These are phyloP conservation scores for Kentomonas sorsogonicus DNA, from an alignment of 208 protist genomes.

Conservation along the genomic window DNA sequence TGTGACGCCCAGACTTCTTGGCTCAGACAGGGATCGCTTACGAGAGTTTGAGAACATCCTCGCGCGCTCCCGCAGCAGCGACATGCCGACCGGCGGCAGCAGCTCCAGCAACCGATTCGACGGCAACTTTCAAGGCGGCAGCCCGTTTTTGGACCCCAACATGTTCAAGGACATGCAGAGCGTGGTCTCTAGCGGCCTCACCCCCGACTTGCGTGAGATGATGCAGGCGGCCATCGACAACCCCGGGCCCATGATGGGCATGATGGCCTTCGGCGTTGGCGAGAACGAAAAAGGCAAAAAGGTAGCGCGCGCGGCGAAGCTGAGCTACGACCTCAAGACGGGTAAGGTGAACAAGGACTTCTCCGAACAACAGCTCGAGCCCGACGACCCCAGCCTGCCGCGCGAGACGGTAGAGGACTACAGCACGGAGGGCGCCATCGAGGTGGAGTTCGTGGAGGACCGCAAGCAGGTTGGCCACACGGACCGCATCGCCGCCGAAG, in stretches of 20 bases:
- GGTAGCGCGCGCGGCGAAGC: constrained; percentile 71
- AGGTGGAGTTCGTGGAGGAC: constrained; percentile 83
- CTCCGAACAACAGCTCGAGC: constrained; percentile 80
- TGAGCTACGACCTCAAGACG: constrained; percentile 72
- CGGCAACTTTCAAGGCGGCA: constrained; percentile 60
- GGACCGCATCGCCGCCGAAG: constrained; percentile 29
- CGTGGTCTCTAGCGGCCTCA: constrained; percentile 54
- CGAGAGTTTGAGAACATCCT: constrained; percentile 61
- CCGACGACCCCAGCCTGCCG: constrained; percentile 72
- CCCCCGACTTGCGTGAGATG: constrained; percentile 80
- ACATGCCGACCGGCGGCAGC: constrained; percentile 3
- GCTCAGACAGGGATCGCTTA: constrained; percentile 30
- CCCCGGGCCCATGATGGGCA: constrained; percentile 57
- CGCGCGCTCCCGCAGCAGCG: constrained; percentile 4
- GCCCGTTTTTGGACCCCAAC: constrained; percentile 46
- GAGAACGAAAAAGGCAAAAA: constrained; percentile 90
- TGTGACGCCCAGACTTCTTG: constrained; percentile 5
- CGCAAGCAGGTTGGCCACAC: constrained; percentile 10
- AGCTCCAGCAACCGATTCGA: constrained; percentile 51
- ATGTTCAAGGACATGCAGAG: constrained; percentile 65
- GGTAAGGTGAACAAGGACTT: constrained; percentile 85
- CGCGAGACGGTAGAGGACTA: constrained; percentile 78
- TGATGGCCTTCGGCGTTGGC: constrained; percentile 89
- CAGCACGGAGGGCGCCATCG: constrained; percentile 60
- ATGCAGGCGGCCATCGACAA: constrained; percentile 64